phyloP scores from a whole-genome alignment of 768 basidiomycete species.

The Kwoniella sp. region DNA sequence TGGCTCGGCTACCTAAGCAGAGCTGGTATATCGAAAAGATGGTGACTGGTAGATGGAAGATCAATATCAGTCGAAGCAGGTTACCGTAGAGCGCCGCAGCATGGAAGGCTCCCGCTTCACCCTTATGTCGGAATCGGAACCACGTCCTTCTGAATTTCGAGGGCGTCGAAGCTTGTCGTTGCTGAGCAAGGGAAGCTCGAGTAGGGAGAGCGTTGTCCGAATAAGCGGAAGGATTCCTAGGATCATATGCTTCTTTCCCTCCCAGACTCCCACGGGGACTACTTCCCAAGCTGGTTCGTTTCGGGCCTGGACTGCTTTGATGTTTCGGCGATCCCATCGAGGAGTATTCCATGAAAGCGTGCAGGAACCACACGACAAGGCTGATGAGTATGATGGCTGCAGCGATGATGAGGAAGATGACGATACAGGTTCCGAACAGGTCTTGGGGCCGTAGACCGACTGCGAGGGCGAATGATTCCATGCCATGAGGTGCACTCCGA shows the following conservation, averaged over 20 bases:
- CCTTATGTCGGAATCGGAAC: slow-evolving; percentile 53
- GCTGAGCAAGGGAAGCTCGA: slow-evolving; percentile 17
- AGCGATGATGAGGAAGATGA: slow-evolving; percentile 77
- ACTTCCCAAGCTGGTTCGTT: slow-evolving; percentile 11
- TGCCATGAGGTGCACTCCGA: slow-evolving; percentile 65
- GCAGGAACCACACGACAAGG: slow-evolving; percentile 70
- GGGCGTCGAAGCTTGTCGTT: slow-evolving; percentile 16
- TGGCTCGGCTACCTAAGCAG: slow-evolving; percentile 63
- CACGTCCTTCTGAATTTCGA: slow-evolving; percentile 42
- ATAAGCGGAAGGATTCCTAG: slow-evolving; percentile 10
- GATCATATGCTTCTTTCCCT: slow-evolving; percentile 32
- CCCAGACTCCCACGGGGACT: slow-evolving; percentile 28
- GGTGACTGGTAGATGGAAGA: slow-evolving; percentile 94
- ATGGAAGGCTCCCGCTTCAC: slow-evolving; percentile 56
- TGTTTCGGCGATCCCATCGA: slow-evolving; percentile 10
- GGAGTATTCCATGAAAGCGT: slow-evolving; percentile 58
- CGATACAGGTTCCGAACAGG: slow-evolving; percentile 77
- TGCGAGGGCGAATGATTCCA: slow-evolving; percentile 79
- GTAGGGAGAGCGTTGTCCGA: slow-evolving; percentile 22
- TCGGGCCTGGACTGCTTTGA: slow-evolving; percentile 12
- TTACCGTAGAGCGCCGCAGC: slow-evolving; percentile 65
- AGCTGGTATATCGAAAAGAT: slow-evolving; percentile 88
- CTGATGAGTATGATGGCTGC: slow-evolving; percentile 72
- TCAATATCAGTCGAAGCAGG: slow-evolving; percentile 81
- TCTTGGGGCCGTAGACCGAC: slow-evolving; percentile 80